These are phyloP conservation scores for Vitis hybrid DNA, from an alignment of 177 flowering plant species.

Conservation along the genomic window DNA sequence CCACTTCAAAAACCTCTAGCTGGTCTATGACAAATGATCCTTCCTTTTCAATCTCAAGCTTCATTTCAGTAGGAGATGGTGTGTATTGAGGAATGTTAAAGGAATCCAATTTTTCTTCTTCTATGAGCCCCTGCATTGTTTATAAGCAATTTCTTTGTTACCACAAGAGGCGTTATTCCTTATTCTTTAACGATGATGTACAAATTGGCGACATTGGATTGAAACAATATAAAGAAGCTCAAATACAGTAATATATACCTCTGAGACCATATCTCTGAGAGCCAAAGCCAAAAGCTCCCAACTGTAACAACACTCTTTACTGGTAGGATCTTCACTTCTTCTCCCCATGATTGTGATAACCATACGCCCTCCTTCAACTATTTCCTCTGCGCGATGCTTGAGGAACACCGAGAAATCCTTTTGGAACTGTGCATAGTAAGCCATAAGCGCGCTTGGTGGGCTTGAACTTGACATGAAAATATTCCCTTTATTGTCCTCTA, in stretches of 20 bases:
- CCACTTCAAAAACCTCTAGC: constrained; percentile 27
- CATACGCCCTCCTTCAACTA: constrained; percentile 55
- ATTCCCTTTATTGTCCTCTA: constrained; percentile 25
- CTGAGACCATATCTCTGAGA: constrained; percentile 35
- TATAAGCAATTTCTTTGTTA: too few species aligned
- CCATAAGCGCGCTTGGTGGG: constrained; percentile 11
- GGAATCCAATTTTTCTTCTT: constrained; percentile 31
- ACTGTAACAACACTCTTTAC: constrained; percentile 36
- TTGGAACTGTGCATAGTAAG: constrained; percentile 27
- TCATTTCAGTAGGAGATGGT: constrained; percentile 43
- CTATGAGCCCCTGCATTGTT: too few species aligned
- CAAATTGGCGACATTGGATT: too few species aligned
- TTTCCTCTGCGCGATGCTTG: constrained; percentile 39
- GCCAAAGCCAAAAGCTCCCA: constrained; percentile 52
- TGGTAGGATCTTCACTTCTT: constrained; percentile 30
- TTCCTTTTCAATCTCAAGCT: constrained; percentile 26
- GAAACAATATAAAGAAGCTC: too few species aligned
- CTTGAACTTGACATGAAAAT: constrained; percentile 22
- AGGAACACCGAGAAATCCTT: constrained; percentile 45
- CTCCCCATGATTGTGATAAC: constrained; percentile 51
- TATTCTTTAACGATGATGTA: too few species aligned
- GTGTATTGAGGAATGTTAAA: constrained; percentile 53
- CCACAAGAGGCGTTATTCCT: too few species aligned
- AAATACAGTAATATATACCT: constrained; percentile 21
- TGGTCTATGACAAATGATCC: constrained; percentile 37